Evolutionary conservation across 805 yeast genomes (phyloP).

Genomic region (Wickerhamomyces rabaulensis): DNA sequence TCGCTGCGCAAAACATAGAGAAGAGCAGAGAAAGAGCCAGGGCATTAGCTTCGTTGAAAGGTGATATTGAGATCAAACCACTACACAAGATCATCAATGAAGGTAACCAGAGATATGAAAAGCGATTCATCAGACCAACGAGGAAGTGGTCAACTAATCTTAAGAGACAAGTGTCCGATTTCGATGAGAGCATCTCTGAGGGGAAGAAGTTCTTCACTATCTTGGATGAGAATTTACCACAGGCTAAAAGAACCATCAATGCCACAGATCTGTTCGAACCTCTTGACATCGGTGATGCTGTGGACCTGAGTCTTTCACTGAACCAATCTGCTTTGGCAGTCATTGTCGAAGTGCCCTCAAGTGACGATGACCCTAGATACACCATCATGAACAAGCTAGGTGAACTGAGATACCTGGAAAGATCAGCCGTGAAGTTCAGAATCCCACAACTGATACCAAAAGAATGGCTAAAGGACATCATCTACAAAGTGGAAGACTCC

Average conservation of each 20-base stretch:
- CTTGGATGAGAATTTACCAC: background rate
- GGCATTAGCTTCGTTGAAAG: background rate
- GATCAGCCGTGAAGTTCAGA: constrained; percentile 40
- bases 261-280: constrained; percentile 15
- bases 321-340: constrained; percentile 45
- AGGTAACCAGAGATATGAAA: background rate
- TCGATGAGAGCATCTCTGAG: background rate
- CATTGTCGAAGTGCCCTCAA: constrained; percentile 48
- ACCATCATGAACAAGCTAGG: constrained; percentile 56
- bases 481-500: constrained; percentile 14
- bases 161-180: background rate
- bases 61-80: background rate
- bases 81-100: background rate
- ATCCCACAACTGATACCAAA: constrained; percentile 49
- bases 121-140: background rate
- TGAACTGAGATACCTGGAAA: constrained; percentile 43
- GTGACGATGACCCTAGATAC: constrained; percentile 46
- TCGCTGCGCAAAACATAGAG: background rate
- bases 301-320: constrained; percentile 39
- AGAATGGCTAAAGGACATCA: constrained; percentile 26
- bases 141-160: background rate
- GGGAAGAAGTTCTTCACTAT: background rate
- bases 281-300: constrained; percentile 53
- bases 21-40: background rate
- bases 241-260: background rate